Base-by-base conservation (phyloP, 225 moss, liverwort and hornwort genomes). In the Pseudoscleropodium purum region DNA sequence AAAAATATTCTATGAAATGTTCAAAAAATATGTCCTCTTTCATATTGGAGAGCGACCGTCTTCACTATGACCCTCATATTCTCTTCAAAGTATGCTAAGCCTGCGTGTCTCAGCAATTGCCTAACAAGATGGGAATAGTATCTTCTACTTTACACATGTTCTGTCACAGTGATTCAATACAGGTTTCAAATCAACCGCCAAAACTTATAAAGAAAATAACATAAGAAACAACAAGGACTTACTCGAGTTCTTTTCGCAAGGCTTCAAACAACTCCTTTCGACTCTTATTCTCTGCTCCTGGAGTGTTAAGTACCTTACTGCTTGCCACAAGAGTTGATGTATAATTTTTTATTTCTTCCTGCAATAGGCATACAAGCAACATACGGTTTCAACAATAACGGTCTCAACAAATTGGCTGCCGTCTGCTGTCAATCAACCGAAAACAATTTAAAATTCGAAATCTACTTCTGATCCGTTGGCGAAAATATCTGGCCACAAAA, bases 261-360 rank as follows among this genome's bases (percentile, higher is more conserved):
- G 95, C 95, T 91, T 96, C 96, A 85, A 96, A 95, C n/a, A 95
- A 93, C 89, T 95, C 95, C 91, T 92, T 93, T 84, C 94, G 95
- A 86, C 93, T 94, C 91, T 95, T 96, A 36, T 91, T 93, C 91
- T 96, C 95, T 39, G 94, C 96, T 88, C 92, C 96, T 83, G 95
- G 91, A 62, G 94, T 95, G 47, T 94, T 95, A 20, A 96, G 92
- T 76, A 95, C 95, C 87, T 94, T 94, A 91, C 96, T 96, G 59
- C 93, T 88, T 75, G 94, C 95, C 83, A 96, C 96, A 87, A 94
- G 91, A 78, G 92, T 92, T 90, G 94, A 94, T 59, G 95, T 96
- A 57, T 93, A 95, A 34, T 90, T 93, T 84, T 91, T 96, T 0
- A 96, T 95, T 87, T 95, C 96, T 87, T 96, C 96, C 96, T 96